Base-by-base conservation (phyloP, 2,329 filamentous ascomycete genomes). In the Arachnomyces sp. region DNA sequence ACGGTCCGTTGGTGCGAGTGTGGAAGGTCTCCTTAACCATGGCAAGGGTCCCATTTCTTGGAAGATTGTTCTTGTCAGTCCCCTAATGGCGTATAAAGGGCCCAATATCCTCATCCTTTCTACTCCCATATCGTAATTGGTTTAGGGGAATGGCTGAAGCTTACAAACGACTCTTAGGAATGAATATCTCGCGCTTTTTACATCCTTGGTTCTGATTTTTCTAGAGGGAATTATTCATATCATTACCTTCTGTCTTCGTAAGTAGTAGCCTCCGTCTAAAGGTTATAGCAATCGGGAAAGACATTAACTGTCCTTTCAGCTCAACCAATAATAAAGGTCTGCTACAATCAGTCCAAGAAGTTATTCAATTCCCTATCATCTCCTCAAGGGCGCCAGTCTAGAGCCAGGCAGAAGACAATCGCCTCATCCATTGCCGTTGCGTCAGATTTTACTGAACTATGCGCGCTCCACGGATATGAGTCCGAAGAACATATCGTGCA, bases 401-500 rank as follows among this genome's bases (percentile, higher is more conserved):
- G 82, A 43, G 76, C 78, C 44, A 78, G 75, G 55, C 83, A 80
- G 55, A 84, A 83, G 57, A 72, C 76, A 30, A 73, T 87, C 41
- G 86, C 86, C 30, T 75, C 69, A n/a, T 79, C 81, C 7, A 81
- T 98, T 43, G 83, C 87, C 41, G 82, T 92, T 57, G 87, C 90
- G 3, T 78, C 85, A 45, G 92, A 96, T 57, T 96, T 98, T 60
- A 80, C 87, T 34, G 90, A 96, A 57, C 76, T 98, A n/a, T 96
- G 90, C 63, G 82, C 81, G 30, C 68, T 95, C 9, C 95, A 82
- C 62, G 90, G 89, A 34, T 96, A 95, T 64, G 84, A 86, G 52
- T 86, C 90, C 4, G 92, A 98, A 61, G 92, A 98, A 65, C 92
- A 98, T 61, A 82, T 98, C 36, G 85, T 94, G 8, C 89, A 95